Percentiles rank a stretch among this genome's conserved stretches.
phyloP scores from a whole-genome alignment of 306 rosid species.

The Macrotyloma uniflorum region DNA sequence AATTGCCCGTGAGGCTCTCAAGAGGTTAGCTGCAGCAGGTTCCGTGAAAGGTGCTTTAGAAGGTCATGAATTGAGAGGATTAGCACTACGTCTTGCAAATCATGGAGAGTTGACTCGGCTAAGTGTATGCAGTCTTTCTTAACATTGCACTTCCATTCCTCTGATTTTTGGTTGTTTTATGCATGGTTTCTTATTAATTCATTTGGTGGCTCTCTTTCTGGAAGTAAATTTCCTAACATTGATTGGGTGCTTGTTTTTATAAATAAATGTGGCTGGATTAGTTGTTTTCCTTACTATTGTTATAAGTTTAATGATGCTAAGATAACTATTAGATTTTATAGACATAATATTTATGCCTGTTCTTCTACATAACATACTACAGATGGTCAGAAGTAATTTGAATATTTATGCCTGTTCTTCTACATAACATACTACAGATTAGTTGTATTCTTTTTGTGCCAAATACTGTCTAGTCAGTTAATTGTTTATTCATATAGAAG shows the following conservation, averaged over 20 bases:
- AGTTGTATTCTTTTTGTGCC: neutral
- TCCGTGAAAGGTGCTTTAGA: conserved; percentile 94
- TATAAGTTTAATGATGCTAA: conserved; percentile 9
- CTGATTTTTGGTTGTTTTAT: conserved; percentile 29
- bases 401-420: conserved; percentile 2
- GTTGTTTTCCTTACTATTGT: neutral
- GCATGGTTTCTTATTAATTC: conserved; percentile 22
- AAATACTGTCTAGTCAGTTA: neutral
- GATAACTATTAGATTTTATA: neutral
- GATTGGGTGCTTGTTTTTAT: neutral
- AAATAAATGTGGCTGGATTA: neutral
- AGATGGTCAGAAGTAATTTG: neutral
- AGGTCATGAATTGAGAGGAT: conserved; percentile 90
- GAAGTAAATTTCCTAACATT: neutral
- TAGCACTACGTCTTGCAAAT: conserved; percentile 91
- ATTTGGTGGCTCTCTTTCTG: conserved; percentile 1
- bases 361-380: neutral
- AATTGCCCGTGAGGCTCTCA: conserved; percentile 96
- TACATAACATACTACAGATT: neutral
- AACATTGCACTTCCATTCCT: conserved; percentile 30
- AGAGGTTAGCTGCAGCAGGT: conserved; percentile 94
- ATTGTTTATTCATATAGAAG: conserved; percentile 16
- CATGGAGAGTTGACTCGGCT: conserved; percentile 96
- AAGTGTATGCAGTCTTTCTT: conserved; percentile 60
- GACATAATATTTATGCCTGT: neutral